These are phyloP conservation scores for Drechslerella coelobrocha DNA, from an alignment of 2,329 filamentous ascomycete genomes.

Conservation along the genomic window DNA sequence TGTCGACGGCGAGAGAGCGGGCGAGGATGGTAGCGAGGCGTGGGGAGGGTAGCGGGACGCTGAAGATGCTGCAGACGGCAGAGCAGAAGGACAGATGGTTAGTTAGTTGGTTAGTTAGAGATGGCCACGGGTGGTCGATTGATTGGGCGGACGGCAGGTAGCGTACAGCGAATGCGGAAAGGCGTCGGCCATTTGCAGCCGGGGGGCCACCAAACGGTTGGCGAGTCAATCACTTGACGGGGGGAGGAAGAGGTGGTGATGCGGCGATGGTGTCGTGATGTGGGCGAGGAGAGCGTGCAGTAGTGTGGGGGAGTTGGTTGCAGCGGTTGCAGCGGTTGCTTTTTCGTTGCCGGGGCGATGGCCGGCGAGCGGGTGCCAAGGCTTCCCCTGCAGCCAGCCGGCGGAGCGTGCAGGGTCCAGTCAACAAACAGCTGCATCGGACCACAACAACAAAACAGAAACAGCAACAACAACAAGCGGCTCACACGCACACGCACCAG, in stretches of 20 bases:
- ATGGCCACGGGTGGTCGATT: constrained; percentile 14
- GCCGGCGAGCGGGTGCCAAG: too few relatives aligned
- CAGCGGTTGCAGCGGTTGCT: too few relatives aligned
- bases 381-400: neutral
- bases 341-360: too few relatives aligned
- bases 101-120: constrained; percentile 12
- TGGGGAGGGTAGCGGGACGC: constrained; percentile 81
- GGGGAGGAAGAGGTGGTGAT: too few relatives aligned
- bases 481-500: neutral
- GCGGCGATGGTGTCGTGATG: too few relatives aligned
- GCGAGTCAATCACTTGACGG: too few relatives aligned
- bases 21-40: constrained; percentile 78
- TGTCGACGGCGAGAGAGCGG: constrained; percentile 73
- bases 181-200: constrained; percentile 24
- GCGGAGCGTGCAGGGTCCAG: constrained; percentile 23
- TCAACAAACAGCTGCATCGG: constrained; percentile 48
- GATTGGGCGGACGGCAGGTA: constrained; percentile 22
- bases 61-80: constrained; percentile 67
- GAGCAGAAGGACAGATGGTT: neutral
- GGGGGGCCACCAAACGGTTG: too few relatives aligned
- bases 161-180: constrained; percentile 46
- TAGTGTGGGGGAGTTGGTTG: too few relatives aligned
- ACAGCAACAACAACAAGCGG: neutral
- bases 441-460: neutral
- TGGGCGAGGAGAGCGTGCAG: too few relatives aligned